phyloP scores from a whole-genome alignment of 345 rosid species.

The Melastoma malabathricum region DNA sequence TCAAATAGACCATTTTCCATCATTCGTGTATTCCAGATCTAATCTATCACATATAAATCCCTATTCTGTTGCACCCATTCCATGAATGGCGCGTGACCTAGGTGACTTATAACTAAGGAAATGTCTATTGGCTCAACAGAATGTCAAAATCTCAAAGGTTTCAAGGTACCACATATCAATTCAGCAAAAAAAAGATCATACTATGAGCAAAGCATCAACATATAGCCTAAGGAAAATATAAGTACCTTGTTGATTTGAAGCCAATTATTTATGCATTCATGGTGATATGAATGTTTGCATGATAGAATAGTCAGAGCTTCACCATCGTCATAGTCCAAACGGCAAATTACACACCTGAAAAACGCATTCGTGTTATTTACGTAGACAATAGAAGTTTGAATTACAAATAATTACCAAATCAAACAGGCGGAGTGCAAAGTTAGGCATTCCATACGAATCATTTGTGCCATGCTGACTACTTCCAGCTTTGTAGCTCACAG shows the following conservation, averaged over 20 bases:
- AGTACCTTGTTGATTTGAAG: constrained; percentile 84
- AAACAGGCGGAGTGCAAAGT: not conserved
- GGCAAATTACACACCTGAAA: constrained; percentile 85
- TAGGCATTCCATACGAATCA: constrained; percentile 57
- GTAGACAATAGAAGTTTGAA: not conserved
- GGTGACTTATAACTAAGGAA: too few relatives aligned
- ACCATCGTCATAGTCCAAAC: constrained; percentile 74
- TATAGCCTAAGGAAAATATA: not conserved
- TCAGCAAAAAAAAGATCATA: too few relatives aligned
- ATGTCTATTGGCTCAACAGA: too few relatives aligned
- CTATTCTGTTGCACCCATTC: too few relatives aligned
- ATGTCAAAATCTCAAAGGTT: too few relatives aligned
- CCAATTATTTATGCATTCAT: constrained; percentile 92
- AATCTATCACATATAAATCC: too few relatives aligned
- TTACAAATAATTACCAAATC: not conserved
- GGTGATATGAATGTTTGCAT: constrained; percentile 90
- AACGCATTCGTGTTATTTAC: not conserved
- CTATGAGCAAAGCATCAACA: not conserved
- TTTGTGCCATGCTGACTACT: constrained; percentile 64
- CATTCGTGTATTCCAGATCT: too few relatives aligned
- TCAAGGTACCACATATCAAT: too few relatives aligned
- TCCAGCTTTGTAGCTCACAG: constrained; percentile 52
- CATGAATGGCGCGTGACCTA: too few relatives aligned
- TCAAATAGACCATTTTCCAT: too few relatives aligned
- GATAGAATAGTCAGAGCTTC: constrained; percentile 72